Conservation (phyloP, 1,284 basidiomycete genomes). For the Tylopilus orsonianus region DNA sequence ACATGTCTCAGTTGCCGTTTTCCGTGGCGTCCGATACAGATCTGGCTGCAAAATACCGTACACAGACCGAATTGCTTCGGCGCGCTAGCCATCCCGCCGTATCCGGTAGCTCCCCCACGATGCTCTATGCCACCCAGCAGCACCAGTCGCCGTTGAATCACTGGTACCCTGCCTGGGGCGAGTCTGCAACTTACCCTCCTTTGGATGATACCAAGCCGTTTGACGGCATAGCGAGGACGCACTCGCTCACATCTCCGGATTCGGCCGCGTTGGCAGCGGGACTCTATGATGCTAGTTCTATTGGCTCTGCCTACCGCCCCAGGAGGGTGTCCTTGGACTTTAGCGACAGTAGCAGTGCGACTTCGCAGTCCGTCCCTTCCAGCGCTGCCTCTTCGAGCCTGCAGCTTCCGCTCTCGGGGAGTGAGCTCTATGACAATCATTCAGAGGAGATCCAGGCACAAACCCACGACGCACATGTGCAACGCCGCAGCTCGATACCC, state of each 20-base stretch:
- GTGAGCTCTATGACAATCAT: constrained; percentile 22
- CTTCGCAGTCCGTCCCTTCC: constrained; percentile 34
- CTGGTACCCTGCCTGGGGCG: constrained; percentile 28
- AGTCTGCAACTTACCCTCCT: constrained; percentile 18
- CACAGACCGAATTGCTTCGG: constrained; percentile 45
- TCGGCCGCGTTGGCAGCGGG: constrained; percentile 25
- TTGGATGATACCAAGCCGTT: constrained; percentile 30
- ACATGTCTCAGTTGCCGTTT: constrained; percentile 23
- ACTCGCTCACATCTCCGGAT: constrained; percentile 22
- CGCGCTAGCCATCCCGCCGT: constrained; percentile 30
- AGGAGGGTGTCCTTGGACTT: constrained; percentile 32
- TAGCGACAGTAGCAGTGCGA: constrained; percentile 33
- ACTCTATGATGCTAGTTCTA: constrained; percentile 19
- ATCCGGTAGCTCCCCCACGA: constrained; percentile 2
- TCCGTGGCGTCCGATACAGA: constrained; percentile 36
- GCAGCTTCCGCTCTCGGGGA: constrained; percentile 39
- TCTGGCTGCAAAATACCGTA: constrained; percentile 48
- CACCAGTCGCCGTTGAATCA: constrained; percentile 10
- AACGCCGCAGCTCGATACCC: constrained; percentile 21
- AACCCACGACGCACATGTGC: constrained; percentile 13
- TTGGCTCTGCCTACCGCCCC: constrained; percentile 32
- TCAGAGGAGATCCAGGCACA: constrained; percentile 26
- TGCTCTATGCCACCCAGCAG: constrained; percentile 23
- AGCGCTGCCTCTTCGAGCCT: constrained; percentile 42
- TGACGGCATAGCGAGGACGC: constrained; percentile 19